These are phyloP conservation scores for Starmerella stigmatis DNA, from an alignment of 805 yeast genomes.

Conservation along the genomic window DNA sequence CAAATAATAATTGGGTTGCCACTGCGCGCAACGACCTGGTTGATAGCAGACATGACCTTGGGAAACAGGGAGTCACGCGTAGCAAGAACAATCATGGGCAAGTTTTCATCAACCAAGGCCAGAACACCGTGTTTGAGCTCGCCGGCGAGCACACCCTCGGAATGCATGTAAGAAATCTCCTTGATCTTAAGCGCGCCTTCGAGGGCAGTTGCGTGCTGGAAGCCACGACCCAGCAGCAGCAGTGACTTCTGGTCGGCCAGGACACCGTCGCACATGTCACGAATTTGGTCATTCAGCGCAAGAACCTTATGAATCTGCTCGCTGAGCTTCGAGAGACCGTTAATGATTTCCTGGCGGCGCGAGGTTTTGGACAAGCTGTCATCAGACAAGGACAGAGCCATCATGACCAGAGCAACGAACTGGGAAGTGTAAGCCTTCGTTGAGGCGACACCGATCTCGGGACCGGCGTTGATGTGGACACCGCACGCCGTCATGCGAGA, in stretches of 20 bases:
- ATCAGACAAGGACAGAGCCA: conserved; percentile 88
- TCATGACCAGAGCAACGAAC: conserved; percentile 91
- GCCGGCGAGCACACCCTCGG: conserved; percentile 98
- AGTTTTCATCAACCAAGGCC: conserved; percentile 85
- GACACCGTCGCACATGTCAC: conserved; percentile 58
- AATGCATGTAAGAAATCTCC: conserved; percentile 97
- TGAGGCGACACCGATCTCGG: conserved; percentile 98
- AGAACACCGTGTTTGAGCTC: conserved; percentile 97
- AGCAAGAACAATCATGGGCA: conserved; percentile 93
- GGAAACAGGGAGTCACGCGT: conserved; percentile 95
- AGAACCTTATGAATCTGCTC: conserved; percentile 73
- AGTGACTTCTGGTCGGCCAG: conserved; percentile 77
- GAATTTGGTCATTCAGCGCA: conserved; percentile 60
- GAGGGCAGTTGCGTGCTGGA: conserved; percentile 91
- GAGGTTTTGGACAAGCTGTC: conserved; percentile 67
- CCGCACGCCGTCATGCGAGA: conserved; percentile 98
- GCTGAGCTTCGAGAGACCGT: conserved; percentile 75
- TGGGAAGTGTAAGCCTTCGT: conserved; percentile 99
- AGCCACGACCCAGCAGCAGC: conserved; percentile 90
- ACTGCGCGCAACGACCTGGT: conserved; percentile 93
- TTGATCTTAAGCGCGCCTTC: conserved; percentile 98
- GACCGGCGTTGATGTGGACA: conserved; percentile 98
- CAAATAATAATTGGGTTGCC: conserved; percentile 93
- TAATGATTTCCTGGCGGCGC: conserved; percentile 78
- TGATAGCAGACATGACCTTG: conserved; percentile 87